Conservation (phyloP, 208 protist species). For the Porcisia deanei region DNA sequence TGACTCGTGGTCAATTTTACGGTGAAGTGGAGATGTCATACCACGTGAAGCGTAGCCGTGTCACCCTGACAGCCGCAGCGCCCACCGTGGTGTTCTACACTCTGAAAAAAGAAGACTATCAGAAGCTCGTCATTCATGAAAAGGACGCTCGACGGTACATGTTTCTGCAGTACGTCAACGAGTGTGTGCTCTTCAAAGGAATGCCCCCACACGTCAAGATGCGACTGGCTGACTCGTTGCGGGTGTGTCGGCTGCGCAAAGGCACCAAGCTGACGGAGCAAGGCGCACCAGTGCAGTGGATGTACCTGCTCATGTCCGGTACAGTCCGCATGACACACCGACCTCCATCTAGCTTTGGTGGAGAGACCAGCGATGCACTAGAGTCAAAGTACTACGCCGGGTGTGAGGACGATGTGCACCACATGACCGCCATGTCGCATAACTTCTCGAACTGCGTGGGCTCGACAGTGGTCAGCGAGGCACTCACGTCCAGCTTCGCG, state of each 20-base stretch:
- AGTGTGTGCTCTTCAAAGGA: constrained; percentile 42
- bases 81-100: constrained; percentile 49
- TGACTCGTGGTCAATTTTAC: constrained; percentile 39
- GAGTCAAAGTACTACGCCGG: neutral
- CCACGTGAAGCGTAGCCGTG: constrained; percentile 38
- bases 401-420: neutral
- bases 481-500: neutral
- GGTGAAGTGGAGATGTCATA: constrained; percentile 62
- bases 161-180: constrained; percentile 63
- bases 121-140: constrained; percentile 55
- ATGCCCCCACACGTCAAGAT: constrained; percentile 43
- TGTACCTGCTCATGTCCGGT: constrained; percentile 81
- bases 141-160: constrained; percentile 43
- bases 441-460: neutral
- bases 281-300: constrained; percentile 65
- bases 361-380: neutral
- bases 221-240: constrained; percentile 60
- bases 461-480: constrained; percentile 4
- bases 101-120: constrained; percentile 49
- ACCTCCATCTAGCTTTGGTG: neutral
- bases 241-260: constrained; percentile 48
- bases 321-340: constrained; percentile 40
- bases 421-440: neutral
- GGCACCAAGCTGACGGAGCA: constrained; percentile 43
- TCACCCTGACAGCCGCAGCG: constrained; percentile 41